Conservation (phyloP, 345 rosid species). For the Salix viminalis region DNA sequence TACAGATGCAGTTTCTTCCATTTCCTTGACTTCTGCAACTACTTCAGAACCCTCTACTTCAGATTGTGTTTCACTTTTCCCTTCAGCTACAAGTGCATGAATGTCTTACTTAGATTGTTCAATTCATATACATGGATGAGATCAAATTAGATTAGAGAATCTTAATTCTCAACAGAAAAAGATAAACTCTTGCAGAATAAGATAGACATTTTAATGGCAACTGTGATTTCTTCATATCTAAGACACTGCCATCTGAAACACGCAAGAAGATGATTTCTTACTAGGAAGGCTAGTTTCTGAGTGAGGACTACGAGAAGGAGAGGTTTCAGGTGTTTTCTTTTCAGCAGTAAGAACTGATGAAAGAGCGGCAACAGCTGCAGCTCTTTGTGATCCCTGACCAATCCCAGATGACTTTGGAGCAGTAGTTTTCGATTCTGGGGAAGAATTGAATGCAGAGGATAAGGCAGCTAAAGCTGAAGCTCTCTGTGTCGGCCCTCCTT, state of each 20-base stretch:
- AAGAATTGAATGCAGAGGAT: slow-evolving; percentile 63
- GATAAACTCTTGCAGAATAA: slow-evolving; percentile 1
- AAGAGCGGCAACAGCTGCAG: slow-evolving; percentile 96
- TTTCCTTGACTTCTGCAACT: slow-evolving; percentile 46
- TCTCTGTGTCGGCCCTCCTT: slow-evolving; percentile 68
- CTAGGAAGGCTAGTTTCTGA: slow-evolving; percentile 42
- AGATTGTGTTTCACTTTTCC: slow-evolving; percentile 39
- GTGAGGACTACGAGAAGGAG: slow-evolving; percentile 56
- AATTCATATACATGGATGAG: not conserved
- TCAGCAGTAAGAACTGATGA: slow-evolving; percentile 86
- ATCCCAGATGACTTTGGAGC: slow-evolving; percentile 33
- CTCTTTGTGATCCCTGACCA: slow-evolving; percentile 76
- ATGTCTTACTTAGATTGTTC: slow-evolving; percentile 6
- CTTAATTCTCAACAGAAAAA: not conserved
- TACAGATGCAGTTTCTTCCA: slow-evolving; percentile 37
- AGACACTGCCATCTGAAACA: not conserved
- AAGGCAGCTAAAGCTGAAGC: slow-evolving; percentile 87
- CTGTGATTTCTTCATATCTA: not conserved
- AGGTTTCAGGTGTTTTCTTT: slow-evolving; percentile 60
- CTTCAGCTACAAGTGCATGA: slow-evolving; percentile 37
- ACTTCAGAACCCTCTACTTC: slow-evolving; percentile 51
- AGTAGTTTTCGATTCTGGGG: slow-evolving; percentile 48
- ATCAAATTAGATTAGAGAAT: slow-evolving; percentile 3
- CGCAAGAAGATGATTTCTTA: slow-evolving; percentile 23
- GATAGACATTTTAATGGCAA: not conserved